Evolutionary conservation across 257 asterid genomes (phyloP).

Genomic region (Nicotiana tabacum): DNA sequence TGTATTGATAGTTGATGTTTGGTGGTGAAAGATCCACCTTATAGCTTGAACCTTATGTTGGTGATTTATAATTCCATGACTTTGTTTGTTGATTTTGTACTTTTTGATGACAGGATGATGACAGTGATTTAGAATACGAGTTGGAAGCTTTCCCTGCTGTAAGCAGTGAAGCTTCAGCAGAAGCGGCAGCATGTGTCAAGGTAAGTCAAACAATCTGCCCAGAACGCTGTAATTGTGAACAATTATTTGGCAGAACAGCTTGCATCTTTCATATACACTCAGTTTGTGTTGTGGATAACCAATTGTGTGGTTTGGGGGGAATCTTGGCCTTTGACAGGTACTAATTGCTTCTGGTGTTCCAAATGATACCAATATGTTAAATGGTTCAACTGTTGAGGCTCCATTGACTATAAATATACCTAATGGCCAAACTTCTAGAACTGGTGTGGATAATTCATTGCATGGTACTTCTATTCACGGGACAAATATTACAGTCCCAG

Average conservation of each 20-base stretch:
- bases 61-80: background rate
- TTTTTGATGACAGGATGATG: slow-evolving; percentile 58
- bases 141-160: slow-evolving; percentile 62
- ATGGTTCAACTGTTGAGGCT: slow-evolving; percentile 66
- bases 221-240: background rate
- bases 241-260: background rate
- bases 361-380: slow-evolving; percentile 38
- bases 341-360: slow-evolving; percentile 55
- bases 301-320: background rate
- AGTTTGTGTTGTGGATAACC: background rate
- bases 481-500: slow-evolving; percentile 58
- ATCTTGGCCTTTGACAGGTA: slow-evolving; percentile 34
- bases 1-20: background rate
- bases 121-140: slow-evolving; percentile 76
- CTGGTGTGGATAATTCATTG: slow-evolving; percentile 39
- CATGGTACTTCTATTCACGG: slow-evolving; percentile 31
- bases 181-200: slow-evolving; percentile 80
- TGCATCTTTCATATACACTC: background rate
- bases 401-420: slow-evolving; percentile 81
- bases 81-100: slow-evolving; percentile 10
- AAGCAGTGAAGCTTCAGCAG: slow-evolving; percentile 60
- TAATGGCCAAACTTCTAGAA: slow-evolving; percentile 35
- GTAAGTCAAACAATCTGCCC: slow-evolving; percentile 21
- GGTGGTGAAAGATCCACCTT: background rate
- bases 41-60: background rate